phyloP scores from a whole-genome alignment of 768 basidiomycete species.

The Termitomyces sp. region DNA sequence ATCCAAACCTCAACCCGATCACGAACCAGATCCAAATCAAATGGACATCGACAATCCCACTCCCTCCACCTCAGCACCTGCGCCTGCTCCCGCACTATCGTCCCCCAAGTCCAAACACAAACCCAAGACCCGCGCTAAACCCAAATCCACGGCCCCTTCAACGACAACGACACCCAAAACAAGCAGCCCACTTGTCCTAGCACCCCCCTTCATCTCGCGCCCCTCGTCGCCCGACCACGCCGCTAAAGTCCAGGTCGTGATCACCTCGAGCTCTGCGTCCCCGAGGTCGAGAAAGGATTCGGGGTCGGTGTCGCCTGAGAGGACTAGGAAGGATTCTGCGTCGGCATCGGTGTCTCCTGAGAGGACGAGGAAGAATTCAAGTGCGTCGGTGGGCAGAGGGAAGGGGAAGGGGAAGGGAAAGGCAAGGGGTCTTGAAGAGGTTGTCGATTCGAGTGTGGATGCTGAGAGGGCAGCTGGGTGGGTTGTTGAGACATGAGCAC shows the following conservation, averaged over 20 bases:
- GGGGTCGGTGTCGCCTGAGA: conserved; percentile 6
- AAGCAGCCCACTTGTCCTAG: conserved; percentile 26
- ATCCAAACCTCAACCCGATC: conserved; percentile 1
- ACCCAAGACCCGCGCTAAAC: conserved; percentile 13
- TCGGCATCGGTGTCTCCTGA: conserved; percentile 5
- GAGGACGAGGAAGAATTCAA: conserved; percentile 8
- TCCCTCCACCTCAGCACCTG: background rate
- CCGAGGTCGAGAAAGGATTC: conserved; percentile 7
- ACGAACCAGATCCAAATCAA: conserved; percentile 1
- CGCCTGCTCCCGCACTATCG: conserved; percentile 13
- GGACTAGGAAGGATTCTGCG: conserved; percentile 8
- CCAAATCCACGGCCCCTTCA: conserved; percentile 5
- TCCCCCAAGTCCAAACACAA: conserved; percentile 20
- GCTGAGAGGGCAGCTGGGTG: conserved; percentile 22
- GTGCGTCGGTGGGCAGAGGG: conserved; percentile 9
- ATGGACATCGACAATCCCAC: conserved; percentile 16
- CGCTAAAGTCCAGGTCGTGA: conserved; percentile 9
- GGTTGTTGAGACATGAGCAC: too few species aligned
- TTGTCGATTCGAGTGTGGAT: conserved; percentile 35
- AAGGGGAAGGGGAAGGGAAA: conserved; percentile 16
- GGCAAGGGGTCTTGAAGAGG: conserved; percentile 25
- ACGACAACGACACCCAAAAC: conserved; percentile 14
- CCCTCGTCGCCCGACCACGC: conserved; percentile 8
- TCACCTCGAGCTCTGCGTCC: conserved; percentile 6
- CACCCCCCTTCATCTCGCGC: conserved; percentile 12